These are phyloP conservation scores for Herpotrichia juniperi DNA, from an alignment of 2,329 filamentous ascomycete species.

Conservation along the genomic window DNA sequence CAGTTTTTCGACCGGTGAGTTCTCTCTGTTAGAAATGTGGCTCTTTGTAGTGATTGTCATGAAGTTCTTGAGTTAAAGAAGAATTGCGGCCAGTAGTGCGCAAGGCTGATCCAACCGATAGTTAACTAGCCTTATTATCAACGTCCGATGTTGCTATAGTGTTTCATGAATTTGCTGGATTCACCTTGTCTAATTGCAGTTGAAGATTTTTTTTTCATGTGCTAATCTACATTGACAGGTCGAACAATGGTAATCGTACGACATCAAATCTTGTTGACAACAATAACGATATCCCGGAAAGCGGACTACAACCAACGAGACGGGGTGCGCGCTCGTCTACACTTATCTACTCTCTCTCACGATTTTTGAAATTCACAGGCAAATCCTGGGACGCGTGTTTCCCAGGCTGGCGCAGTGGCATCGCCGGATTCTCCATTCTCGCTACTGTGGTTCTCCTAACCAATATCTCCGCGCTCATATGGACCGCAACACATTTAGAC, in stretches of 20 bases:
- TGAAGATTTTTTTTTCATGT: not conserved
- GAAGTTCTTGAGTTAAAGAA: not conserved
- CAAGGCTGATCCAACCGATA: no score
- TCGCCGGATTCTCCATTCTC: constrained; percentile 10
- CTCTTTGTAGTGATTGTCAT: not conserved
- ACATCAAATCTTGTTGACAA: not conserved
- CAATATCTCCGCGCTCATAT: constrained; percentile 10
- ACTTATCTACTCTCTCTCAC: not conserved
- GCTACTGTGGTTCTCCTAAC: constrained; percentile 3
- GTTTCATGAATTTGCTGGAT: not conserved
- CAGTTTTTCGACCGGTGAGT: constrained; percentile 1
- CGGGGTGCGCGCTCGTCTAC: not conserved
- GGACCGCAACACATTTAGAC: constrained; percentile 11
- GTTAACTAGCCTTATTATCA: no score
- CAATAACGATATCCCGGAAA: not conserved
- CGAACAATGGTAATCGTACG: not conserved
- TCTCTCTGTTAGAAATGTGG: not conserved
- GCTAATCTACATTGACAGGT: not conserved
- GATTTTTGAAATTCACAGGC: not conserved
- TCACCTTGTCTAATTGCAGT: not conserved
- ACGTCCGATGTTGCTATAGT: not conserved
- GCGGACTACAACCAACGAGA: not conserved
- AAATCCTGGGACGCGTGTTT: constrained; percentile 7
- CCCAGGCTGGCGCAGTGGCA: constrained; percentile 10
- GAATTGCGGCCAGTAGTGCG: not conserved